Conservation (phyloP, 2,329 filamentous ascomycete species). For the Chrysosporium keratinophilum region DNA sequence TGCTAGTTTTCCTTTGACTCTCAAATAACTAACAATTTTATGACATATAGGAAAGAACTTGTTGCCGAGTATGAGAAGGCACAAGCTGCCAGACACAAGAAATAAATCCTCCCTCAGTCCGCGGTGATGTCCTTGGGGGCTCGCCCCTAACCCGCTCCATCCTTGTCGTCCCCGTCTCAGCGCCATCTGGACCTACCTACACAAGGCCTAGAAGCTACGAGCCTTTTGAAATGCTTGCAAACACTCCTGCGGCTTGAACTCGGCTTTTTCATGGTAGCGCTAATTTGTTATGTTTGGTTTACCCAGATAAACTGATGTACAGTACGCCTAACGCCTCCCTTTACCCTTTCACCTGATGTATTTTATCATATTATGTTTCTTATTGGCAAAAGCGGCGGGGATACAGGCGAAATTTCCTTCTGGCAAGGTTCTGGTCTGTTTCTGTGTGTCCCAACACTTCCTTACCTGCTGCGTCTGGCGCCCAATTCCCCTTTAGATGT, state of each 20-base stretch:
- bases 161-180: not conserved
- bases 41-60: slow-evolving; percentile 47
- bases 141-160: not conserved
- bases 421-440: not conserved
- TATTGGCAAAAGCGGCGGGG: not conserved
- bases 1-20: not conserved
- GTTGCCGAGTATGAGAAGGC: slow-evolving; percentile 58
- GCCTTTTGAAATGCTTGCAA: not conserved
- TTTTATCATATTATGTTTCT: not conserved
- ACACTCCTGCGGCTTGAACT: not conserved
- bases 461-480: not conserved
- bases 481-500: not conserved
- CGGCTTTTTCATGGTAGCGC: not conserved
- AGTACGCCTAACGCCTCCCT: not conserved
- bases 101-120: slow-evolving; percentile 30
- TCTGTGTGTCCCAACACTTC: not conserved
- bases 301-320: not conserved
- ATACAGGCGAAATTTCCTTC: slow-evolving; percentile 2
- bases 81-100: slow-evolving; percentile 54
- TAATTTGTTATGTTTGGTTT: not conserved
- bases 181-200: not conserved
- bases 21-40: slow-evolving; percentile 2
- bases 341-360: not conserved
- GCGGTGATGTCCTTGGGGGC: no score
- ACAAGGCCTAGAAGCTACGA: no score